These are phyloP conservation scores for Penicillium riverlandense DNA, from an alignment of 495 filamentous ascomycete species.

Conservation along the genomic window DNA sequence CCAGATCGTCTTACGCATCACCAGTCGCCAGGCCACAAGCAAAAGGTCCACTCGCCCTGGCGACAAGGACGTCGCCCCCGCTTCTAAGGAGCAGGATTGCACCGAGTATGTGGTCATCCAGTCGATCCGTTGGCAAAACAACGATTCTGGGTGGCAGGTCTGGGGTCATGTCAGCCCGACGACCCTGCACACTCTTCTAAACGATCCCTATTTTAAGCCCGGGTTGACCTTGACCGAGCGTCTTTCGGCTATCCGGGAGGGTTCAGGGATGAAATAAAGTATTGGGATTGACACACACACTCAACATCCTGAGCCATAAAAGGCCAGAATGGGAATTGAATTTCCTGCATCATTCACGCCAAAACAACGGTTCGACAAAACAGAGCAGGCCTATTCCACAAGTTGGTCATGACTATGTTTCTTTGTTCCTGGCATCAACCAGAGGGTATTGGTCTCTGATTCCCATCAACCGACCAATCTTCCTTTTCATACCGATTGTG, in stretches of 20 bases:
- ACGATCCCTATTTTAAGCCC: constrained; percentile 24
- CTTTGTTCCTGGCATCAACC: no score
- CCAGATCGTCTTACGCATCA: constrained; percentile 68
- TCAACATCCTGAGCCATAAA: no score
- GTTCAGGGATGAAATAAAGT: neutral
- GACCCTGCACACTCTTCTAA: constrained; percentile 38
- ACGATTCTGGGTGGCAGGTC: constrained; percentile 61
- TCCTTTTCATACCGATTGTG: constrained; percentile 1
- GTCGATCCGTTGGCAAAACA: constrained; percentile 46
- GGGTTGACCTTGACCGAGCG: constrained; percentile 27
- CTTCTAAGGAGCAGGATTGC: constrained; percentile 54
- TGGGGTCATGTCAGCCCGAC: constrained; percentile 65
- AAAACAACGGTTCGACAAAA: no score
- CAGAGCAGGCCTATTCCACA: no score
- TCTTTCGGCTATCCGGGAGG: constrained; percentile 25
- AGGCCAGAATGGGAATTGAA: no score
- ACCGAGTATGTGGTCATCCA: constrained; percentile 78
- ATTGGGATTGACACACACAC: no score
- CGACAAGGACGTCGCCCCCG: neutral
- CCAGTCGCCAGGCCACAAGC: constrained; percentile 51
- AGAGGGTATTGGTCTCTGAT: no score
- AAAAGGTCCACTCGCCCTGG: constrained; percentile 5
- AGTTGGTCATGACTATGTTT: no score
- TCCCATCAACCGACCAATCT: neutral
- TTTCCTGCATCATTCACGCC: no score